Percentiles rank a stretch among this genome's conserved stretches.
phyloP scores from a whole-genome alignment of 441 rosid species.

The Gossypium lobatum region DNA sequence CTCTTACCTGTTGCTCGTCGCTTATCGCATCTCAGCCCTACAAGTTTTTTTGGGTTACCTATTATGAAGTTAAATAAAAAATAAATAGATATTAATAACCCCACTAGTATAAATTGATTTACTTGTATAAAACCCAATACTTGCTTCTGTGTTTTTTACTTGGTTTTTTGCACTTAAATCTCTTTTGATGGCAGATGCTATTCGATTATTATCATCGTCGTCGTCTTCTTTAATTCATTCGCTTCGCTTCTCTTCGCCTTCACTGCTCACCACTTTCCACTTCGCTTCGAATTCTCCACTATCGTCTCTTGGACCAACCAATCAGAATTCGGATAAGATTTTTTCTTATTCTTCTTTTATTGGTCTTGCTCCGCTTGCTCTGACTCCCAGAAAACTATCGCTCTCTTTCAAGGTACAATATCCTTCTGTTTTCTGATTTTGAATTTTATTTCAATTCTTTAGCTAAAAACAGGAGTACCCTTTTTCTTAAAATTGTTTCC shows the following conservation, averaged over 20 bases:
- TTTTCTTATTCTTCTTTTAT: conserved; percentile 6
- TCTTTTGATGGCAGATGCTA: conserved; percentile 61
- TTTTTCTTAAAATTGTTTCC: background rate
- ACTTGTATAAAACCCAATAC: background rate
- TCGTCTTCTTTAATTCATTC: conserved; percentile 29
- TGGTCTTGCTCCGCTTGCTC: conserved; percentile 28
- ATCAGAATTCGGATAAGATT: conserved; percentile 34
- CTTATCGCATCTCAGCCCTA: background rate
- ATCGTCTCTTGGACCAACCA: conserved; percentile 22
- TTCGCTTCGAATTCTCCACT: conserved; percentile 31
- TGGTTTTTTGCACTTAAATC: conserved; percentile 5
- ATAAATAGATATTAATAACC: background rate
- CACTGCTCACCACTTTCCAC: conserved; percentile 32
- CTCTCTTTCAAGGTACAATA: conserved; percentile 45
- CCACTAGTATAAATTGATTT: background rate
- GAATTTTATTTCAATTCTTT: background rate
- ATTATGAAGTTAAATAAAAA: background rate
- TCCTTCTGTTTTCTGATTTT: background rate
- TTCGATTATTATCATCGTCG: conserved; percentile 30
- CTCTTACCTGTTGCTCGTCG: background rate
- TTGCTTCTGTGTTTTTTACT: background rate
- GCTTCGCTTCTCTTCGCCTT: conserved; percentile 6
- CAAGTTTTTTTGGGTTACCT: too few species aligned
- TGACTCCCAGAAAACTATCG: conserved; percentile 32
- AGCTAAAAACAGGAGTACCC: background rate